Percentiles rank a stretch among this genome's conserved stretches.
Conservation (phyloP, 371 early-diverging fungal species). For the Lichtheimia hyalospora region DNA sequence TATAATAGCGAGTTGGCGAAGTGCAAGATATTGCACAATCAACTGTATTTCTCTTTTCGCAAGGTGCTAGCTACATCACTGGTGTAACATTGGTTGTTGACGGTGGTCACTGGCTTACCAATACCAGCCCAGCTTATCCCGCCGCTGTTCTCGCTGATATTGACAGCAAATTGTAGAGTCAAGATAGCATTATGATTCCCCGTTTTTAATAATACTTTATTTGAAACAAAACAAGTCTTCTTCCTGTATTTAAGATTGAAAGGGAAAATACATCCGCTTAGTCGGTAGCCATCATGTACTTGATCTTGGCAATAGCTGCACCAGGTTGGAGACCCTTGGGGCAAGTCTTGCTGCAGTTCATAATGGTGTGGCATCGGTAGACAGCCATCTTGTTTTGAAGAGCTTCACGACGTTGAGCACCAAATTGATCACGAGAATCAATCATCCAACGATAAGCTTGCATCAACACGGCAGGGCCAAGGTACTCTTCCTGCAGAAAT, state of each 20-base stretch:
- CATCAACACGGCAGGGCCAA: slow-evolving; percentile 95
- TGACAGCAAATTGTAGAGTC: not conserved
- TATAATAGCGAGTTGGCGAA: slow-evolving; percentile 47
- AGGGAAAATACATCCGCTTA: slow-evolving; percentile 32
- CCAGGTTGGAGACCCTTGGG: slow-evolving; percentile 98
- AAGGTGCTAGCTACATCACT: slow-evolving; percentile 61
- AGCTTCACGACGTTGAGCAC: slow-evolving; percentile 82
- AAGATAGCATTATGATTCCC: not conserved
- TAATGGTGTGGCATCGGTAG: slow-evolving; percentile 98
- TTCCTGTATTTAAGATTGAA: not conserved
- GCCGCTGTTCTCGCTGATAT: slow-evolving; percentile 15
- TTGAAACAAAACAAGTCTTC: not conserved
- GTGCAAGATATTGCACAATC: slow-evolving; percentile 73
- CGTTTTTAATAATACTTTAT: not conserved
- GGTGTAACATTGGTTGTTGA: slow-evolving; percentile 71
- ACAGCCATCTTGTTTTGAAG: slow-evolving; percentile 95
- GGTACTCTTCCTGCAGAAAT: slow-evolving; percentile 67
- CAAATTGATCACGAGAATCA: slow-evolving; percentile 94
- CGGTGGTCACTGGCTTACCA: slow-evolving; percentile 61
- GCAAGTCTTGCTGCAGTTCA: slow-evolving; percentile 96
- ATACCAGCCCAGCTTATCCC: slow-evolving; percentile 22
- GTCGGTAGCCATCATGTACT: slow-evolving; percentile 88
- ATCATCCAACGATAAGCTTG: slow-evolving; percentile 98
- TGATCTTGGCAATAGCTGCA: slow-evolving; percentile 94
- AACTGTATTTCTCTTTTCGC: slow-evolving; percentile 70